Base-by-base conservation (phyloP, 306 rosid species). In the Medicago lupulina region DNA sequence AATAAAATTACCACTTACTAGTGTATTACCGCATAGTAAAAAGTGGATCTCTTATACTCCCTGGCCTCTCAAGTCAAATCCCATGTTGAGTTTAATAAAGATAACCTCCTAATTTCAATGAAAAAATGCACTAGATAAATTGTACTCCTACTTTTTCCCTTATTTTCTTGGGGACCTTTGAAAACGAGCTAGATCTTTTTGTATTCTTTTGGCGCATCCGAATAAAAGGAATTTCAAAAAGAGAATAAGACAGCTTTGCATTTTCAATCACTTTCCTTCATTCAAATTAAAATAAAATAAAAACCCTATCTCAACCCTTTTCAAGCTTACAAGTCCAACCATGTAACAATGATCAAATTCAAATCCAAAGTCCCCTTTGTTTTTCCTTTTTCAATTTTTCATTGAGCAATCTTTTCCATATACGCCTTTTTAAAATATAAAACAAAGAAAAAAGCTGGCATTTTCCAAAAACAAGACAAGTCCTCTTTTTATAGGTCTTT, bases 201-300 rank as follows among this genome's bases (percentile, higher is more conserved):
- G 79, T 80, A 63, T 80, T 75, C 82, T 77, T 90, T 83, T 79
- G 78, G 87, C 76, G 67, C 82, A 83, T 76, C 60, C 68, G 51
- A 61, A 21, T 69, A 68, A 76, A 79, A 64, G 74, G 63, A 76
- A 46, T 74, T 84, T 80, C 39, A 63, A 85, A 83, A 73, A 23
- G 70, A 83, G 64, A 71, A 60, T 59, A 28, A 54, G 72, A 79
- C 79, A 80, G 75, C 83, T 85, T 85, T 75, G 38, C 55, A 83
- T 79, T 88, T 80, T 85, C 81, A 59, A 68, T 55, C 84, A 40
- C 49, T 16, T 13, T 54, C 81, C 61, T 46, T 72, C 76, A 63
- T 76, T 80, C 80, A 72, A 75, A 78, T 78, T 40, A 16, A 6
- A 16, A 54, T 53, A 7, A 2, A 16, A 65, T 73, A 65, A 58